Evolutionary conservation across 2,329 filamentous ascomycete genomes (phyloP), one percentile per base, ranked within the genome.

Genomic region (Bipolaris victoriae): DNA sequence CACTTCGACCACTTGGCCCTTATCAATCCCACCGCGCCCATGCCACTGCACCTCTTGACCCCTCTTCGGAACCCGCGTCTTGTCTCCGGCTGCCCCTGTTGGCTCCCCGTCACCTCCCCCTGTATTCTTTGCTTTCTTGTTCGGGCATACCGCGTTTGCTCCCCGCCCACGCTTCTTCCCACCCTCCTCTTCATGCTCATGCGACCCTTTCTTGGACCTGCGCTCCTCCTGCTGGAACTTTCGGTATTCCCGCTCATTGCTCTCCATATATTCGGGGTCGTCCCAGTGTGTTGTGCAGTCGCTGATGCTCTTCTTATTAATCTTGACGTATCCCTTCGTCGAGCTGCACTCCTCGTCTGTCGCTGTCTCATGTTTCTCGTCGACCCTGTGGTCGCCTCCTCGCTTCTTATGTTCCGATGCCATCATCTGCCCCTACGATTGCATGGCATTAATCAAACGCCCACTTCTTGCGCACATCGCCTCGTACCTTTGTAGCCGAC

Each of bases 391-490:
- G 24, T 67, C 74, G 6, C 80, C 80, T 15, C 80, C 80, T 16
- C 79, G 77, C 54, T 79, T 80, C 66, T 82, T 82, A 64, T 82
- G 81, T 57, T 79, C 78, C 0, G 73, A 66, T 7, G 79, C 78
- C 76, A 78, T 81, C 72, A 81, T 76, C 71, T 81, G 78, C 2
- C 78, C 78, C 76, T 80, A 41, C 7, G 20, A n/a, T 10, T 16
- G 18, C 15, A 11, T 22, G 5, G 5, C 7, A 37, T 57, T 33
- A 39, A 46, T 24, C 48, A 52, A 52, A 43, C 26, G 16, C 4
- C 26, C 9, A 9, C 24, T 20, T 31, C 22, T 29, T 22, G 18
- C 36, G 3, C 5, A 15, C n/a, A 11, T 33, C 9, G 5, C 36
- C 22, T 29, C 40, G 26, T 61, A 78, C 79, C 71, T 82, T 82